A percentile compares a stretch with the other conserved stretches of the same genome.
Evolutionary conservation across 257 asterid genomes (phyloP).

Genomic region (Paulownia fortunei): DNA sequence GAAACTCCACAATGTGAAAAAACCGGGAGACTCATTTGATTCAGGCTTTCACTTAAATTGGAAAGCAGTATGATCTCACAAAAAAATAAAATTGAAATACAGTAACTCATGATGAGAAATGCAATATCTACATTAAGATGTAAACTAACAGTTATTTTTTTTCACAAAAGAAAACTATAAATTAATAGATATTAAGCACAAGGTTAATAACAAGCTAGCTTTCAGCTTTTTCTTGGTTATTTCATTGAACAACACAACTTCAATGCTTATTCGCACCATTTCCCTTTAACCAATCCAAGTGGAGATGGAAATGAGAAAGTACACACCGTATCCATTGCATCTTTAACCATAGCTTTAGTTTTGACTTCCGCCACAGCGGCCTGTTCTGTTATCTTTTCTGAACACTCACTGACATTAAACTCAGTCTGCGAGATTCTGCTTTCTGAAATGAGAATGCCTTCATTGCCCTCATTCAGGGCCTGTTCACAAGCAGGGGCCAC

Average conservation of each 20-base stretch:
- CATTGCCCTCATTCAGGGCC: conserved; percentile 38
- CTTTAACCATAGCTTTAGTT: conserved; percentile 37
- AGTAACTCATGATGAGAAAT: conserved; percentile 10
- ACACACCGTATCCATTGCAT: conserved; percentile 55
- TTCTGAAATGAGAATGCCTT: conserved; percentile 36
- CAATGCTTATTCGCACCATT: conserved; percentile 13
- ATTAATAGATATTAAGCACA: not conserved
- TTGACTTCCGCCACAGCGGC: conserved; percentile 36
- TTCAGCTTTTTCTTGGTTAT: conserved; percentile 21
- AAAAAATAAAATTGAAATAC: not conserved
- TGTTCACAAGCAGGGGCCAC: conserved; percentile 43
- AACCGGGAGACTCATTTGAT: not conserved
- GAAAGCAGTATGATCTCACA: not conserved
- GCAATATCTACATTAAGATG: not conserved
- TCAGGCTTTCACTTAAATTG: not conserved
- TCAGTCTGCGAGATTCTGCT: conserved; percentile 41
- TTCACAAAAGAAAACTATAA: not conserved
- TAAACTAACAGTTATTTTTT: conserved; percentile 14
- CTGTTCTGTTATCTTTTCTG: conserved; percentile 39
- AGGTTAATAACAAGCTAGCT: conserved; percentile 17
- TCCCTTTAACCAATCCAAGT: conserved; percentile 18
- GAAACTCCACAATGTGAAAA: not conserved
- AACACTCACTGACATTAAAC: conserved; percentile 27
- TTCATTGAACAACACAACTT: conserved; percentile 1
- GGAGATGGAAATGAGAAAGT: conserved; percentile 29